These are phyloP conservation scores for Sophora flavescens DNA, from an alignment of 306 rosid genomes.

Conservation along the genomic window DNA sequence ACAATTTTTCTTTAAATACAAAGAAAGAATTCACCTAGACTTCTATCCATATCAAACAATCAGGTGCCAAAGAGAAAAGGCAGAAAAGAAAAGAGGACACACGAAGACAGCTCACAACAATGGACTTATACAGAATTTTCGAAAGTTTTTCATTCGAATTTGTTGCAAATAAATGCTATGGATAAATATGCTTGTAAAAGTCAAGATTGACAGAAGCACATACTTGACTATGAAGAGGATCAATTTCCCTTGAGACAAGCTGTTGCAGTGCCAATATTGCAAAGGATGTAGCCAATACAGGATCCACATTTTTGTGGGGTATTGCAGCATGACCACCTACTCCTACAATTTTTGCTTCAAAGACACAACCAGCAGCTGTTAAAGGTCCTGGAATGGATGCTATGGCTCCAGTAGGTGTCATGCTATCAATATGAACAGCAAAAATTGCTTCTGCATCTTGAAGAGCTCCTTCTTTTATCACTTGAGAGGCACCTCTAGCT, in stretches of 20 bases:
- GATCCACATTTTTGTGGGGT: slow-evolving; percentile 63
- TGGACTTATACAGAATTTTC: slow-evolving; percentile 19
- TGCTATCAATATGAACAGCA: slow-evolving; percentile 55
- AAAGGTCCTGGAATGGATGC: slow-evolving; percentile 61
- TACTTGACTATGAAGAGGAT: slow-evolving; percentile 74
- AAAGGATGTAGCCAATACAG: slow-evolving; percentile 72
- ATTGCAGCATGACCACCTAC: slow-evolving; percentile 71
- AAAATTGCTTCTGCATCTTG: slow-evolving; percentile 71
- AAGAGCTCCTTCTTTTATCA: slow-evolving; percentile 74
- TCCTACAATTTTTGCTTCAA: slow-evolving; percentile 66
- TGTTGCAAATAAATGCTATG: slow-evolving; percentile 20
- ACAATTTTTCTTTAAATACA: background rate
- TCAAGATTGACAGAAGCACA: slow-evolving; percentile 41
- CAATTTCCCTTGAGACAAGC: slow-evolving; percentile 74
- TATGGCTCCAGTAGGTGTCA: slow-evolving; percentile 62
- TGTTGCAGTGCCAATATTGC: slow-evolving; percentile 75
- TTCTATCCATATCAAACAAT: slow-evolving; percentile 5
- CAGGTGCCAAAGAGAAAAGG: slow-evolving; percentile 22
- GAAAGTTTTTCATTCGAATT: slow-evolving; percentile 22
- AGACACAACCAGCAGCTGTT: slow-evolving; percentile 66
- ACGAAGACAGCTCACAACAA: slow-evolving; percentile 1
- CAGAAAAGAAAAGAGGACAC: background rate
- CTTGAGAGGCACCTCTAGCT: slow-evolving; percentile 61
- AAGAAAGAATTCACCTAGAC: background rate
- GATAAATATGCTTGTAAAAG: slow-evolving; percentile 22